These are phyloP conservation scores for Coniochaeta sp. DNA, from an alignment of 2,329 filamentous ascomycete species.

Conservation along the genomic window DNA sequence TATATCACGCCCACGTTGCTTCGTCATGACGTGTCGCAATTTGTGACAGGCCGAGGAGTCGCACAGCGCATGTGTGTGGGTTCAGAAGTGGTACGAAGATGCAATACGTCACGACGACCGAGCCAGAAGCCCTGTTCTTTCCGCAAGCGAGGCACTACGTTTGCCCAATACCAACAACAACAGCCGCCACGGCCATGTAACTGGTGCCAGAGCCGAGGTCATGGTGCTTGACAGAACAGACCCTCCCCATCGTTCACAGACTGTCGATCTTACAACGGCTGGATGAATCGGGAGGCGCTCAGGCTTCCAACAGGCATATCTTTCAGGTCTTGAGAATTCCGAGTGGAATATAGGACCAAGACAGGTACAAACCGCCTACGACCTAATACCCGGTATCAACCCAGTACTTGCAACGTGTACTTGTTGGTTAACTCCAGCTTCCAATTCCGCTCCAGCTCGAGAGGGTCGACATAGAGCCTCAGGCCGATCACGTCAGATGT, in stretches of 20 bases:
- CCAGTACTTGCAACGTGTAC: slow-evolving; percentile 3
- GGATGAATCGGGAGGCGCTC: too few relatives aligned
- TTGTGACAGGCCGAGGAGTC: not conserved
- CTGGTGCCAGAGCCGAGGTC: not conserved
- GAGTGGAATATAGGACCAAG: too few relatives aligned
- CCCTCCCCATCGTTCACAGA: not conserved
- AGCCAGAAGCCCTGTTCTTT: not conserved
- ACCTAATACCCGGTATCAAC: not conserved
- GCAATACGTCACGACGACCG: not conserved
- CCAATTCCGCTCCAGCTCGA: slow-evolving; percentile 2
- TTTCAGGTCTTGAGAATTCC: too few relatives aligned
- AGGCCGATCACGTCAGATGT: slow-evolving; percentile 2
- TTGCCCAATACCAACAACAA: not conserved
- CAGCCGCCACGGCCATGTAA: not conserved
- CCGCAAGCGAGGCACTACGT: not conserved
- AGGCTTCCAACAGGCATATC: too few relatives aligned
- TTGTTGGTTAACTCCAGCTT: slow-evolving; percentile 4
- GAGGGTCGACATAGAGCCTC: slow-evolving; percentile 6
- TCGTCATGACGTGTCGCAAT: not conserved
- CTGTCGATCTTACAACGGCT: too few relatives aligned
- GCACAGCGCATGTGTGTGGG: not conserved
- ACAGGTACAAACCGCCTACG: too few relatives aligned
- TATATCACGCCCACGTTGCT: not conserved
- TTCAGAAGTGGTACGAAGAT: not conserved
- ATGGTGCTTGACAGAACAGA: not conserved